Evolutionary conservation across 177 flowering plant species (phyloP).

Genomic region (Vitis hybrid): DNA sequence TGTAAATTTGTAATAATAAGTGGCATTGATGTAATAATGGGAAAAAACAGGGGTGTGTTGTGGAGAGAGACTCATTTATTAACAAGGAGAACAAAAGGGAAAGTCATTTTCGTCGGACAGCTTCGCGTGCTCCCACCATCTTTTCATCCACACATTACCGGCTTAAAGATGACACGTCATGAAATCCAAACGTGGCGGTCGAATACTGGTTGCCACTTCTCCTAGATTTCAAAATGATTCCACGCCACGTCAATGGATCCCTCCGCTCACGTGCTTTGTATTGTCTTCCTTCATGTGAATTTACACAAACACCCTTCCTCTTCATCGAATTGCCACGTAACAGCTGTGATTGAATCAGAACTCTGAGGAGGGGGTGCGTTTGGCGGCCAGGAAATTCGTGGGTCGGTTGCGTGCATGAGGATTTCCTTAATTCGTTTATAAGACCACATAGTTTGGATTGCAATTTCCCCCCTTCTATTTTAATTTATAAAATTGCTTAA

Average conservation of each 20-base stretch:
- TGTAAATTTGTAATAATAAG: background rate
- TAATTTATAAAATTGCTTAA: too few species aligned
- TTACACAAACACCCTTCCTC: background rate
- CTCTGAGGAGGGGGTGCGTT: too few species aligned
- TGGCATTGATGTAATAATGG: background rate
- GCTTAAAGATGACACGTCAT: conserved; percentile 9
- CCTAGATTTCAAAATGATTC: conserved; percentile 7
- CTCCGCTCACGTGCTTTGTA: conserved; percentile 19
- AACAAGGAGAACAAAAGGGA: background rate
- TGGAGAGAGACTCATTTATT: background rate
- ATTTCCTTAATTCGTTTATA: too few species aligned
- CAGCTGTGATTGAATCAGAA: background rate
- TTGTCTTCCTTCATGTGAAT: conserved; percentile 1
- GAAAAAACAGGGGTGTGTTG: background rate
- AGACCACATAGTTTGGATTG: too few species aligned
- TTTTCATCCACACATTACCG: background rate
- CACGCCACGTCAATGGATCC: conserved; percentile 19
- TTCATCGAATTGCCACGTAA: background rate
- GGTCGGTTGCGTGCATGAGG: too few species aligned
- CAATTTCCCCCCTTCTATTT: too few species aligned
- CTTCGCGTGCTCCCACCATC: background rate
- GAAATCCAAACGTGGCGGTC: background rate
- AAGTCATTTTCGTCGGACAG: background rate
- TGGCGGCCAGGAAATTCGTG: too few species aligned
- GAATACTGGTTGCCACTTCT: conserved; percentile 13